Conservation (phyloP, 176 grass and related monocot genomes). For the Oryza glaberrima region DNA sequence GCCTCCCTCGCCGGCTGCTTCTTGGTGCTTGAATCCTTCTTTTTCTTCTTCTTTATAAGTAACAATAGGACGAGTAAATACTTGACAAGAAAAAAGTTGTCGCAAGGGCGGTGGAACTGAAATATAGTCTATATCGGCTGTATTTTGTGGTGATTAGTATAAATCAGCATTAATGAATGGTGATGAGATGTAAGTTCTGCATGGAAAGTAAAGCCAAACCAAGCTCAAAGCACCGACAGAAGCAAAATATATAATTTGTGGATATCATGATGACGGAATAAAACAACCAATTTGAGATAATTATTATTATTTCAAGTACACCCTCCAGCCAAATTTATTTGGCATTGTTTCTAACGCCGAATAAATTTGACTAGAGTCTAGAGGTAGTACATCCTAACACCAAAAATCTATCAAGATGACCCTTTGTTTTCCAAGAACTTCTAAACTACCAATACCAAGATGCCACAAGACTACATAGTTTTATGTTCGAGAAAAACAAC, state of each 20-base stretch:
- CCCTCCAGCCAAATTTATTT: no score
- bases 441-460: neutral
- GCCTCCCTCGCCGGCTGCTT: no score
- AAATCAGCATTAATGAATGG: neutral
- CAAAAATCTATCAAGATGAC: neutral
- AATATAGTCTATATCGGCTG: neutral
- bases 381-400: neutral
- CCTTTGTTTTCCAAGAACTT: neutral
- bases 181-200: neutral
- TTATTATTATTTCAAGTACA: neutral
- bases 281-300: neutral
- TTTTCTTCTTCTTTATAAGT: neutral
- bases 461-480: neutral
- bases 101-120: conserved; percentile 5
- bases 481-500: neutral
- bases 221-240: neutral
- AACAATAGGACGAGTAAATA: neutral
- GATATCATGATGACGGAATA: neutral
- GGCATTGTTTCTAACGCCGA: no score
- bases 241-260: neutral
- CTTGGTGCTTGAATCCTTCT: no score
- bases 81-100: neutral
- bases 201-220: neutral
- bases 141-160: neutral
- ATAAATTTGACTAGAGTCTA: no score